Base-by-base conservation (phyloP, 805 yeast species). In the Wickerhamiella slavikovae region DNA sequence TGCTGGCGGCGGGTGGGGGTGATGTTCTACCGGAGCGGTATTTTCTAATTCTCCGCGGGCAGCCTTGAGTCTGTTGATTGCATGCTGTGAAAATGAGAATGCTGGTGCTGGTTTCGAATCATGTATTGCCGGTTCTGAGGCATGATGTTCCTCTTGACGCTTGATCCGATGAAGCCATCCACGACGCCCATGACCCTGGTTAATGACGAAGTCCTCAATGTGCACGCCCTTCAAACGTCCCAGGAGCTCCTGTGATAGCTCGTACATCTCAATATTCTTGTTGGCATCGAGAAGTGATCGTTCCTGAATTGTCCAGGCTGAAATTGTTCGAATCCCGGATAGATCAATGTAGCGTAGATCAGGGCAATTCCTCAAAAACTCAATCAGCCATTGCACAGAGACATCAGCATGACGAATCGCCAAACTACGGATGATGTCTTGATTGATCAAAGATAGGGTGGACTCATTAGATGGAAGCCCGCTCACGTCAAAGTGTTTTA, bases 81-180 rank as follows among this genome's bases (percentile, higher is more conserved):
- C 49, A 21, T 36, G 31, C 15, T 34, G 36, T 5, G 47, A 36
- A 30, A 43, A 43, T 15, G 47, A 42, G 28, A 42, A 43, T n/a
- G 42, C 37, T 9, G 14, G 7, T 12, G 14, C 12, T 7, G 24
- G 24, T 6, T n/a, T n/a, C 26, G 5, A 11, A 19, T 12, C 17
- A n/a, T n/a, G n/a, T 16, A 16, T 17, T 5, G 23, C 29, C 21
- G 21, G 8, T 6, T 24, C 25, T 4, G 15, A 25, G 12, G 12
- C 15, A 10, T 22, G 28, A 4, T 6, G 17, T 3, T 24, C 22
- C 9, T 12, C 7, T 16, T 9, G 21, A 10, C 14, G n/a, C 20
- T 25, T 25, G 27, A 38, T 31, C 17, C 48, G 37, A 48, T 69
- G 73, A 12, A 80, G 48, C 93, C 93, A 80, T 9, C 78, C 71